phyloP scores from a whole-genome alignment of 2,329 filamentous ascomycete species.

The Metarhizium guizhouense region DNA sequence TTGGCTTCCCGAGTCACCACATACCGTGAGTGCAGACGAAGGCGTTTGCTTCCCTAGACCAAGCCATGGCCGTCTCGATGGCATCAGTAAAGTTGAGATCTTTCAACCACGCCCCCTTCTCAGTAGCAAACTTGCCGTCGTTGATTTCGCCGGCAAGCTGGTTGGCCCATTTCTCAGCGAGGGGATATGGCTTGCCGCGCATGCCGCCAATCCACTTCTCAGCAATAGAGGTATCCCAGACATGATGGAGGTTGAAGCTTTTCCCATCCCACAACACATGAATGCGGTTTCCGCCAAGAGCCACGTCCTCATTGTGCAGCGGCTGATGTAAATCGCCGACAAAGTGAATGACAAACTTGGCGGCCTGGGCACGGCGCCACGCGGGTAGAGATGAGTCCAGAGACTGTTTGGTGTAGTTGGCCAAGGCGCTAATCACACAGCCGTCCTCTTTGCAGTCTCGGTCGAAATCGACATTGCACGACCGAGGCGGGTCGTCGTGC shows the following conservation, averaged over 20 bases:
- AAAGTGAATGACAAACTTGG: constrained; percentile 61
- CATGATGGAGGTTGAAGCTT: constrained; percentile 57
- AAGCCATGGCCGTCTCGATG: constrained; percentile 46
- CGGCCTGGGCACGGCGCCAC: constrained; percentile 45
- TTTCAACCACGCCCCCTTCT: constrained; percentile 45
- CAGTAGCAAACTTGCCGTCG: constrained; percentile 42
- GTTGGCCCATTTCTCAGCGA: constrained; percentile 48
- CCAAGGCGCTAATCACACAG: constrained; percentile 53
- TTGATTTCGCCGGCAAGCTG: constrained; percentile 45
- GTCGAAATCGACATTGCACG: constrained; percentile 47
- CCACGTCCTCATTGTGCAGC: constrained; percentile 55
- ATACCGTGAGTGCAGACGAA: constrained; percentile 53
- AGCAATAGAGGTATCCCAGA: constrained; percentile 65
- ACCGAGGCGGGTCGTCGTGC: constrained; percentile 49
- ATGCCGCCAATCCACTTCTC: constrained; percentile 54
- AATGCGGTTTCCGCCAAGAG: constrained; percentile 60
- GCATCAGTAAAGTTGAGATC: constrained; percentile 47
- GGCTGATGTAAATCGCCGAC: constrained; percentile 63
- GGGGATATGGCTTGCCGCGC: constrained; percentile 37
- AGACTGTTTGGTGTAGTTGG: constrained; percentile 51
- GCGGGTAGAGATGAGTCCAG: constrained; percentile 35
- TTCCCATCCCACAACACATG: constrained; percentile 50
- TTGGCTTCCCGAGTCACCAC: constrained; percentile 12
- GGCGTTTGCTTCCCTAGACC: constrained; percentile 55
- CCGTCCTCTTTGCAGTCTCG: constrained; percentile 54